Conservation (phyloP, 306 rosid genomes). For the Cyamopsis tetragonoloba region DNA sequence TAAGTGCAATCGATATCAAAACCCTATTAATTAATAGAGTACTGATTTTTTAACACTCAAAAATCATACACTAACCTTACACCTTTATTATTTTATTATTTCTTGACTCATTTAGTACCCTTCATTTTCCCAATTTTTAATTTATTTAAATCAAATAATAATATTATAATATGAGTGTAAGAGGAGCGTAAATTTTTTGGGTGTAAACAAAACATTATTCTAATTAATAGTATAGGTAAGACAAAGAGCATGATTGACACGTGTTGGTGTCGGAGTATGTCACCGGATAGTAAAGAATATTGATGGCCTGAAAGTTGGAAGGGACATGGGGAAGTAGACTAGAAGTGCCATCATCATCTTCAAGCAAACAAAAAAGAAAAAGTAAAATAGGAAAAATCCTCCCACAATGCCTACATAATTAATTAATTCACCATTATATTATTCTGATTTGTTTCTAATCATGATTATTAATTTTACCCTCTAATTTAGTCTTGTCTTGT, state of each 20-base stretch:
- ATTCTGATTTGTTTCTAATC: slow-evolving; percentile 27
- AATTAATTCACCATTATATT: slow-evolving; percentile 15
- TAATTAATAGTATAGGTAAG: too few relatives aligned
- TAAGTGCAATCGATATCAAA: too few relatives aligned
- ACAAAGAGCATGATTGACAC: slow-evolving; percentile 17
- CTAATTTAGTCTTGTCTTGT: slow-evolving; percentile 3
- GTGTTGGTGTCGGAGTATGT: slow-evolving; percentile 36
- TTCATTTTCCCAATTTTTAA: too few relatives aligned
- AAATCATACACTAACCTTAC: too few relatives aligned
- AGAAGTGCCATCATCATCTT: slow-evolving; percentile 25
- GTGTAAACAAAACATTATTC: too few relatives aligned
- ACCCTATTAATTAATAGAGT: too few relatives aligned
- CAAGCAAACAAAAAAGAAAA: slow-evolving; percentile 16
- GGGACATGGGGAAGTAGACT: slow-evolving; percentile 19
- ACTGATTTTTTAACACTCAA: too few relatives aligned
- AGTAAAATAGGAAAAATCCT: slow-evolving; percentile 31
- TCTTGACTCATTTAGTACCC: too few relatives aligned
- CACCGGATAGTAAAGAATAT: slow-evolving; percentile 28
- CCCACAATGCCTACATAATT: slow-evolving; percentile 39
- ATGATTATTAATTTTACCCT: slow-evolving; percentile 30
- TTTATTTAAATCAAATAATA: too few relatives aligned
- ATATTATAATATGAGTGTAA: too few relatives aligned
- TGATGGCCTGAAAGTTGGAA: slow-evolving; percentile 25
- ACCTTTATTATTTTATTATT: too few relatives aligned
- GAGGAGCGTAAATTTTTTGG: too few relatives aligned